A percentile compares a stretch with the other conserved stretches of the same genome.
Conservation (phyloP, 2,329 filamentous ascomycete genomes). For the Lomentospora prolificans region DNA sequence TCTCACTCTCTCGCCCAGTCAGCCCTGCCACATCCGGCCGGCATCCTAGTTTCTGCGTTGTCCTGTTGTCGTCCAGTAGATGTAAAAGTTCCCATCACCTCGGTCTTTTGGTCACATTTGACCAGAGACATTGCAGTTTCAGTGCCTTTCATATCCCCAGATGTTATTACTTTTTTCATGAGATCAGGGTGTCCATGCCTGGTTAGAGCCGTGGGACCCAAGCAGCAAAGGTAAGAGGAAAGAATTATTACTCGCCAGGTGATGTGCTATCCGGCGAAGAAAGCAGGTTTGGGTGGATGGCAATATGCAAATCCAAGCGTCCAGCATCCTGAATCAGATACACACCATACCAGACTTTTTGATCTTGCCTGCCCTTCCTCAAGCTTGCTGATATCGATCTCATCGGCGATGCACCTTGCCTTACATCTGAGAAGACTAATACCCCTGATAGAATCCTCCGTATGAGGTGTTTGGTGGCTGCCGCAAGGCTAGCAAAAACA, state of each 20-base stretch:
- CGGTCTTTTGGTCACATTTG: background rate
- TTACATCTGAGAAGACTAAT: too few species aligned
- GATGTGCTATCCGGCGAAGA: background rate
- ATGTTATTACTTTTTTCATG: background rate
- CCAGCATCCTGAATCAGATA: background rate
- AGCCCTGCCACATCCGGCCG: background rate
- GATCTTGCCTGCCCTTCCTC: too few species aligned
- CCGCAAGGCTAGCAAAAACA: too few species aligned
- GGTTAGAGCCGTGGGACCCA: background rate
- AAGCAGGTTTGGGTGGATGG: background rate
- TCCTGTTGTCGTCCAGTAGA: background rate
- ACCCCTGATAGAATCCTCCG: too few species aligned
- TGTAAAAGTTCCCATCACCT: background rate
- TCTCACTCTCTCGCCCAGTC: background rate
- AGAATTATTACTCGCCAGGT: background rate
- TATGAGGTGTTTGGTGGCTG: too few species aligned
- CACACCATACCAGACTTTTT: background rate
- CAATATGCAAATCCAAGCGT: background rate
- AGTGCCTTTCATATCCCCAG: background rate
- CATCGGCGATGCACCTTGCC: background rate
- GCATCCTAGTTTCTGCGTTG: background rate
- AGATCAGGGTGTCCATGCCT: background rate
- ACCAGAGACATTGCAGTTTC: background rate
- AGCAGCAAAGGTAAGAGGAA: background rate
- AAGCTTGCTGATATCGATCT: too few species aligned